Base-by-base conservation (phyloP, 257 asterid genomes). In the Solanum lycopersicoides region DNA sequence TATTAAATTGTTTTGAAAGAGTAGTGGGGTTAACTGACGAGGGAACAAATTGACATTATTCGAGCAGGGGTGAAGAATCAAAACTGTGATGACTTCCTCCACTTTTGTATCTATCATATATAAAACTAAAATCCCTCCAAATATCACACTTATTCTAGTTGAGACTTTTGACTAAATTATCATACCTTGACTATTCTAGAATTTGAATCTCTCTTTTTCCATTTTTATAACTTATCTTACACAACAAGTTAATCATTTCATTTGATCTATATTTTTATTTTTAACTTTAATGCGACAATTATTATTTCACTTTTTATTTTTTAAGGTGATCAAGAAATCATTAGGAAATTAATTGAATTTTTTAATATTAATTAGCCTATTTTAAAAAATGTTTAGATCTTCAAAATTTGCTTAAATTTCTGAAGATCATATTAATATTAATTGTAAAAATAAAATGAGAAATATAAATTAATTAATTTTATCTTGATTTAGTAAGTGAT, bases 11-110 rank as follows among this genome's bases (percentile, higher is more conserved):
- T 75, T 75, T 74, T 39, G 53, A 74, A 76, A 41, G 60, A 77
- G 83, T 47, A 28, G 83, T 77, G 83, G 83, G 60, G 60, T 53
- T 53, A 53, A 16, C 60, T 16, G 60, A 73, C 9, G 30, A 37
- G 83, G 37, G 37, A 42, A 44, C 83, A 42, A 18, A 8, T 79
- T 25, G 84, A 80, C 84, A 80, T 45, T 47, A 47, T 80, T 11
- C 25, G 30, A 16, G 1, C 66, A 80, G n/a, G 28, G 84, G 68
- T 9, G 68, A 80, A 80, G 84, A 14, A 80, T 80, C 84, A 5
- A 80, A 10, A 47, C 28, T 80, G 16, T 80, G 84, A 3, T 80
- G 42, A 45, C 84, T 14, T 47, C 41, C 28, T 28, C 28, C 66
- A 47, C 84, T 77, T 20, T 44, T 44, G 39, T 77, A 25, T 77